These are phyloP conservation scores for Talaromyces sp. DNA, from an alignment of 2,329 filamentous ascomycete species.

Conservation along the genomic window DNA sequence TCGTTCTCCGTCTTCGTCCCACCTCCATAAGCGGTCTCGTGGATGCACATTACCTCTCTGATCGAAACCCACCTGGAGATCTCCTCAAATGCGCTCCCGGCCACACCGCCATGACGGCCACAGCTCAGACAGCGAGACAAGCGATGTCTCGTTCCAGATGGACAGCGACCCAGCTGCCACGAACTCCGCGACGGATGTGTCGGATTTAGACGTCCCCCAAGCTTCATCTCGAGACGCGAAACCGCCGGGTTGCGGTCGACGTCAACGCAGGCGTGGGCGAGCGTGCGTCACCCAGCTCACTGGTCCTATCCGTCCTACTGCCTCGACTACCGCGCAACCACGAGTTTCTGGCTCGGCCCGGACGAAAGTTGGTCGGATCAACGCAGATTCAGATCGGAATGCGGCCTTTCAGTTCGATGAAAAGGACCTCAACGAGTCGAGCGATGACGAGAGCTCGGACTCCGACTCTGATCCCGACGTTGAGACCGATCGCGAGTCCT, in stretches of 20 bases:
- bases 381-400: not conserved
- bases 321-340: not conserved
- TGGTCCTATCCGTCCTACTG: not conserved
- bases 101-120: not conserved
- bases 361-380: not conserved
- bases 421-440: not conserved
- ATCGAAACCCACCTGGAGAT: not conserved
- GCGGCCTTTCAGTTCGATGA: not conserved
- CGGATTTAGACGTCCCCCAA: not conserved
- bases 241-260: not conserved
- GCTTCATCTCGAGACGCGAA: not conserved
- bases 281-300: not conserved
- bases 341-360: not conserved
- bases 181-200: not conserved
- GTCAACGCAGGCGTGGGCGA: not conserved
- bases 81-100: not conserved
- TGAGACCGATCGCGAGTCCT: not conserved
- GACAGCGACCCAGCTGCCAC: not conserved
- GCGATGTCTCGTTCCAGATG: not conserved
- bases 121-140: not conserved
- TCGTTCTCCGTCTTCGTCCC: not conserved
- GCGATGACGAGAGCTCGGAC: not conserved
- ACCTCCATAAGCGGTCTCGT: not conserved
- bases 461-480: not conserved
- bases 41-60: not conserved